phyloP scores from a whole-genome alignment of 2,329 filamentous ascomycete genomes.

The Colletotrichum shisoi region DNA sequence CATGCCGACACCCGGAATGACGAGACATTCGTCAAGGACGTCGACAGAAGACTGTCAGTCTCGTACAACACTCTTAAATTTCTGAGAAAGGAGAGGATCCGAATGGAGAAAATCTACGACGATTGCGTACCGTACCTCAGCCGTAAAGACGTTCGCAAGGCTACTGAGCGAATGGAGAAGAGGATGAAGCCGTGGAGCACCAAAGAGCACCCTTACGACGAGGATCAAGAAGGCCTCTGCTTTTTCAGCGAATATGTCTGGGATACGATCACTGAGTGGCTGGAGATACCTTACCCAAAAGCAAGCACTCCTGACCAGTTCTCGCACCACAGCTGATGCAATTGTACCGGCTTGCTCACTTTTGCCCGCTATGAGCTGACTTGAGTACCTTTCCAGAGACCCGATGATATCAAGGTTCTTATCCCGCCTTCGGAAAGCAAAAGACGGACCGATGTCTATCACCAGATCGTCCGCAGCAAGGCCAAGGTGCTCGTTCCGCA shows the following conservation, averaged over 20 bases:
- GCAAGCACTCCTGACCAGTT: neutral
- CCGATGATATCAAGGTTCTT: conserved; percentile 10
- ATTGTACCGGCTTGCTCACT: neutral
- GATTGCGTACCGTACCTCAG: conserved; percentile 48
- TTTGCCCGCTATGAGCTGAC: neutral
- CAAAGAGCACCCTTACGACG: conserved; percentile 10
- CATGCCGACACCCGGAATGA: conserved; percentile 25
- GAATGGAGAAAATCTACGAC: conserved; percentile 42
- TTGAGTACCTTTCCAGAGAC: neutral
- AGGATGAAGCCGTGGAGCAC: neutral
- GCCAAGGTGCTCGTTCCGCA: neutral
- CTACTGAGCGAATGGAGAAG: neutral
- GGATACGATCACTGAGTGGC: neutral
- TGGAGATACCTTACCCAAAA: neutral
- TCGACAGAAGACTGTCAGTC: conserved; percentile 45
- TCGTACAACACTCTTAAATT: conserved; percentile 46
- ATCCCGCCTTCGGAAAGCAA: conserved; percentile 11
- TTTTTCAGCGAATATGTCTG: conserved; percentile 3
- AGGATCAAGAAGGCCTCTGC: neutral
- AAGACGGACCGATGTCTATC: conserved; percentile 16
- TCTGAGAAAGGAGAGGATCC: conserved; percentile 43
- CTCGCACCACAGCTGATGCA: no score
- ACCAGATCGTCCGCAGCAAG: conserved; percentile 13
- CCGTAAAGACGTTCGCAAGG: conserved; percentile 21
- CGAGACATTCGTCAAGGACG: conserved; percentile 37